Conservation (phyloP, 176 grass and related monocot genomes). For the Saccharum spontaneum region DNA sequence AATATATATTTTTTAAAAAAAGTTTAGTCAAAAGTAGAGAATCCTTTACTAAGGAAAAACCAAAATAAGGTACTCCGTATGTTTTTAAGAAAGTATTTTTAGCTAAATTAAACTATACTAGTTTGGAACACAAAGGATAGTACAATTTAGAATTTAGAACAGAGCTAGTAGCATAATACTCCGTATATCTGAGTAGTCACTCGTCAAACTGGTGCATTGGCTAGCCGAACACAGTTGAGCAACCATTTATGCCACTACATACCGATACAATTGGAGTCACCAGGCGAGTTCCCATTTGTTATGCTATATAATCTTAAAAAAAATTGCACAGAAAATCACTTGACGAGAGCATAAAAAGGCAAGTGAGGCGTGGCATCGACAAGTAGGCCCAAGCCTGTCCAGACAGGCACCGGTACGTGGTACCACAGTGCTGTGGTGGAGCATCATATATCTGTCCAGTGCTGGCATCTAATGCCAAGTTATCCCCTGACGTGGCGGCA, state of each 20-base stretch:
- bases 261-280: no score
- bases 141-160: no score
- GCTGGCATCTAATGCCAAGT: conserved; percentile 58
- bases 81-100: neutral
- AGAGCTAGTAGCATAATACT: no score
- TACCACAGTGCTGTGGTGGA: neutral
- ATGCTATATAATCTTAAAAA: neutral
- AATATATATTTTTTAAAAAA: no score
- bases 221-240: no score
- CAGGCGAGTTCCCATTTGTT: neutral
- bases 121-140: no score
- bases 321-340: no score
- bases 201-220: neutral
- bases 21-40: no score
- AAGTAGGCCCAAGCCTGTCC: neutral
- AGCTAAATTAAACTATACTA: neutral
- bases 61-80: no score
- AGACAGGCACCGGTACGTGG: neutral
- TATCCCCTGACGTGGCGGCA: conserved; percentile 51
- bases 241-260: neutral
- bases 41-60: no score
- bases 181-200: neutral
- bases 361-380: neutral
- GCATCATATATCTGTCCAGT: neutral
- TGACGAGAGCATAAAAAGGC: neutral